Base-by-base conservation (phyloP, 768 basidiomycete genomes). In the Phanerochaete sordida region DNA sequence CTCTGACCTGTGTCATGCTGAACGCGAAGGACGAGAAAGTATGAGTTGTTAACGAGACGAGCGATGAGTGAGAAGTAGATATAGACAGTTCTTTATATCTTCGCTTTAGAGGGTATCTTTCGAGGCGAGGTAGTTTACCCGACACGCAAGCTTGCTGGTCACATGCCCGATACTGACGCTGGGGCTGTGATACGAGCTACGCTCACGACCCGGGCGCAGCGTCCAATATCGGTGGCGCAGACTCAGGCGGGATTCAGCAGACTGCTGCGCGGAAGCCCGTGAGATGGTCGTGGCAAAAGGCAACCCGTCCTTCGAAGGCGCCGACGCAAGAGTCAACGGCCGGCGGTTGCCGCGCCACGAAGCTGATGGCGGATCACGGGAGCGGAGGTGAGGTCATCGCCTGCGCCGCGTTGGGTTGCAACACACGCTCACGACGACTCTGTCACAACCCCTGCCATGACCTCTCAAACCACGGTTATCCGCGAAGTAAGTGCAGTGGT, bases 391-490 rank as follows among this genome's bases (percentile, higher is more conserved):
- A 27, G 24, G 28, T 30, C 24, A 30, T 27, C 3, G 21, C 21
- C n/a, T 26, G 26, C 26, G 46, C 23, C 24, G 26, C 11, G 13
- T 26, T 28, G 24, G 48, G 15, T 30, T 12, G 24, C 48, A 49
- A 27, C 23, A 23, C 15, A 26, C 28, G n/a, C 1, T 13, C 33
- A 35, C 33, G 7, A 35, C 33, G 33, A 35, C 12, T 5, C 26
- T 12, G 26, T 26, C 13, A 26, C 48, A n/a, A 27, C 48, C 6
- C 13, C 23, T 31, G 23, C 51, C 28, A 59, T 59, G 58, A 31
- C 58, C 11, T 27, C 58, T 8, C 27, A 33, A 12, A 24, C 58
- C 16, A 62, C 61, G 1, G 61, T 62, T n/a, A 62, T 62, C 33
- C 61, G 61, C 26, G 56, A 62, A 31, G 61, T 62, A 19, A 26